Evolutionary conservation across 139 green algal species (phyloP), one percentile per base, ranked within the genome.

Genomic region (Chlorella sp.): DNA sequence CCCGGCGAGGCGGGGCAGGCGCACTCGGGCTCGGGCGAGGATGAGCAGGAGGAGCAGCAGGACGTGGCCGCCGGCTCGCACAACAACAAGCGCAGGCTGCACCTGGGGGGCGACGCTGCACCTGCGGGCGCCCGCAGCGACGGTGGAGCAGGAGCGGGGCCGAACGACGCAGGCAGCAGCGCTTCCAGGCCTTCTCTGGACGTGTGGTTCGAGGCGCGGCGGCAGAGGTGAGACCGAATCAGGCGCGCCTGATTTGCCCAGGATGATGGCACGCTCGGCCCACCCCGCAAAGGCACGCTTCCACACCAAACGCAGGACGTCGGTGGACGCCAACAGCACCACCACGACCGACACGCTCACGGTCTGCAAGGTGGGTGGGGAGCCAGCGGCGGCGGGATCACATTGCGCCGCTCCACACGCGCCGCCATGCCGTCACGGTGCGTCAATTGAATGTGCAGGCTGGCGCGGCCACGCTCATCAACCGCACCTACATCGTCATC

Each of bases 401-500:
- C 55, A 64, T 10, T 31, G 20, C 4, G 20, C 20, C 55, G 4
- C 22, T 30, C 20, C 4, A 20, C 55, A 27, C 24, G 24, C 24
- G 6, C 20, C 55, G 55, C 55, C 20, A 30, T 30, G 27, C 22
- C 55, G 14, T 31, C 22, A 4, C 20, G 55, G 14, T 64, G 6
- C 55, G 4, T 29, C 14, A 10, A 64, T 4, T 64, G 4, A 10
- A 64, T 4, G 4, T 64, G 32, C 76, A 83, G 79, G 77, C 77
- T 31, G 83, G 77, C 4, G 72, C 69, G 14, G 83, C 77, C 31
- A 83, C 70, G 20, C 74, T 88, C 24, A 80, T 88, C 51, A 88
- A 88, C 73, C 74, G 76, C 23, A 88, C 75, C 0, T 89, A 89
- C 74, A 83, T 89, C 29, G 77, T 83, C 27, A 82, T 90, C 50